Base-by-base conservation (phyloP, 495 filamentous ascomycete genomes). In the Poronia punctata region DNA sequence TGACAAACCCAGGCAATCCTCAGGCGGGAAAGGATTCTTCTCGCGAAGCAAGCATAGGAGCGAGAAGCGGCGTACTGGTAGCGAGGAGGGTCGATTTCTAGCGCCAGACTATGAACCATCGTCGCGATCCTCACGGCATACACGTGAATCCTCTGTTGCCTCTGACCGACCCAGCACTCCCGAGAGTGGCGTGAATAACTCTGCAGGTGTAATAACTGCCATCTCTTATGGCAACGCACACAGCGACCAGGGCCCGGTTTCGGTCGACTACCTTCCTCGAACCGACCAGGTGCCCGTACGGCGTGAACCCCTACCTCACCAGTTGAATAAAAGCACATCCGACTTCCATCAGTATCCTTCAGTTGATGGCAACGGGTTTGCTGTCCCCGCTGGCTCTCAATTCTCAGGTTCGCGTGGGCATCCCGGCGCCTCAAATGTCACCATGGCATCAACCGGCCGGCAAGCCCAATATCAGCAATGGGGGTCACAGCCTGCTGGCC, bases 271-370 rank as follows among this genome's bases (percentile, higher is more conserved):
- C 38, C 68, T 90, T 35, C 81, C 83, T 21, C 78, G 80, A 46
- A 65, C 74, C 15, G 84, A 88, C 24, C 72, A 83, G 43, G 74
- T 74, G 44, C 67, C 74, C 18, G 42, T 64, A 20, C 73, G 80
- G 43, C 78, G 76, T 53, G 84, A 92, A 32, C 84, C 82, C 28
- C 71, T 82, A 31, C 85, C 88, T 11, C 83, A 88, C 62, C 83
- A 89, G 53, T 61, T 93, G 24, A 88, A 84, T 58, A 88, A 85
- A 60, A 68, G 72, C 36, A 78, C 75, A 15, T 72, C 70, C 32
- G 90, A 96, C 54, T 96, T 78, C 54, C 87, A 96, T 61, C 90
- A 95, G 53, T 95, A 95, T 62, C 88, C 88, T 6, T 74, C 72
- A 14, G 81, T 84, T 66, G 77, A 84, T 40, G 70, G 79, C 11